Conservation (phyloP, 2,329 filamentous ascomycete genomes). For the Cladorrhinum sp. region DNA sequence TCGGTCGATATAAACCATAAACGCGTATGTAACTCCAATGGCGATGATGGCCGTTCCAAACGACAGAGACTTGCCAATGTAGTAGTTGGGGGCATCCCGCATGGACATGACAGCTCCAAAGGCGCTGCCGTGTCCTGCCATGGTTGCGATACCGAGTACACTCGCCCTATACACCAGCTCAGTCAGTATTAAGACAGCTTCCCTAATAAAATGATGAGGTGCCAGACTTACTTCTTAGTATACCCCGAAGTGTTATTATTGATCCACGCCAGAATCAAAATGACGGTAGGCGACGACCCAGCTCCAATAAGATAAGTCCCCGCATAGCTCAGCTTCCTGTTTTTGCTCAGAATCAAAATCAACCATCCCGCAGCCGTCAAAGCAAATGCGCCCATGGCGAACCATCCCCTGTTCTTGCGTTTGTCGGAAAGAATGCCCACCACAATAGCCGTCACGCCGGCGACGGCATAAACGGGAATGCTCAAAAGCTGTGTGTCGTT, state of each 20-base stretch:
- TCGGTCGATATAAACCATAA: slow-evolving; percentile 6
- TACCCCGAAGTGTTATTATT: slow-evolving; percentile 11
- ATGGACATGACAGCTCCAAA: slow-evolving; percentile 4
- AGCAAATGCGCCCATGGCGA: background rate
- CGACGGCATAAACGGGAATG: slow-evolving; percentile 11
- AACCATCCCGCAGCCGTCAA: slow-evolving; percentile 9
- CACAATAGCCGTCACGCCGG: slow-evolving; percentile 9
- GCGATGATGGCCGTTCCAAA: slow-evolving; percentile 2
- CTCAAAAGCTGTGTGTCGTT: slow-evolving; percentile 14
- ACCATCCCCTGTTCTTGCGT: background rate
- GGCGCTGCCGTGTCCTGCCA: slow-evolving; percentile 10
- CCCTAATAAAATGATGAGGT: background rate
- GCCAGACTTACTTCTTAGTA: slow-evolving; percentile 8
- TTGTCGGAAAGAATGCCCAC: slow-evolving; percentile 9
- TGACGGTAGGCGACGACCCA: slow-evolving; percentile 3
- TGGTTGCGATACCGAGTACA: slow-evolving; percentile 7
- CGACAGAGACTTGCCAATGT: background rate
- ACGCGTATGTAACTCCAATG: background rate
- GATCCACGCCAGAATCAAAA: slow-evolving; percentile 12
- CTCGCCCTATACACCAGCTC: slow-evolving; percentile 3
- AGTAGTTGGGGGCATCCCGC: slow-evolving; percentile 7
- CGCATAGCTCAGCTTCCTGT: slow-evolving; percentile 5
- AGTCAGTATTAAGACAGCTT: background rate
- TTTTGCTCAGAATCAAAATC: slow-evolving; percentile 2
- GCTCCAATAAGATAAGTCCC: slow-evolving; percentile 9